Evolutionary conservation across 305 asterid genomes (phyloP).

Genomic region (Fraxinus platypoda): DNA sequence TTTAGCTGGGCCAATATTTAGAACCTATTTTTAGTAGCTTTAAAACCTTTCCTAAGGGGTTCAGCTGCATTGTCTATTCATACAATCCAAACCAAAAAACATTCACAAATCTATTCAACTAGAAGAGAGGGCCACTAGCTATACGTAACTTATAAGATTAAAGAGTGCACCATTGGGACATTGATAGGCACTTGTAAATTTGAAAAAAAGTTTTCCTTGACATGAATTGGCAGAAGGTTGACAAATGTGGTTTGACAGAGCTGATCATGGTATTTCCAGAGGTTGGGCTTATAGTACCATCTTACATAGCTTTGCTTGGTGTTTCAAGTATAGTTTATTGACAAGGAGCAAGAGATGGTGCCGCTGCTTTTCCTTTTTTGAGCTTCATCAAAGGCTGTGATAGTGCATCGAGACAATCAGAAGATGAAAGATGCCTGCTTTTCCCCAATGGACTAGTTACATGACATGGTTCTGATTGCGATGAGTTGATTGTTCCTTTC

Average conservation of each 20-base stretch:
- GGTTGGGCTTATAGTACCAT: conserved; percentile 33
- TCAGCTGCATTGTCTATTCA: background rate
- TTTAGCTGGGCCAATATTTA: background rate
- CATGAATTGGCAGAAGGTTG: background rate
- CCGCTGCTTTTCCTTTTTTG: conserved; percentile 28
- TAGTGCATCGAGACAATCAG: conserved; percentile 18
- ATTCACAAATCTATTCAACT: background rate
- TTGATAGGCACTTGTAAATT: background rate
- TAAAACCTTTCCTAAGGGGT: background rate
- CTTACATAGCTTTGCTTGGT: conserved; percentile 18
- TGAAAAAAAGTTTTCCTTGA: background rate
- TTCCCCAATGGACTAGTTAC: conserved; percentile 20
- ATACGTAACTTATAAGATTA: background rate
- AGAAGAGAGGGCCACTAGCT: background rate
- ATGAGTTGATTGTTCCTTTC: conserved; percentile 23
- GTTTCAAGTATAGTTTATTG: conserved; percentile 26
- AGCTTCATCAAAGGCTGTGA: conserved; percentile 31
- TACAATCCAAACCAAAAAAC: background rate
- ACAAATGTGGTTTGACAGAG: conserved; percentile 23
- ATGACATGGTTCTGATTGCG: conserved; percentile 26
- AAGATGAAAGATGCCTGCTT: conserved; percentile 20
- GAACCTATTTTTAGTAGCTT: background rate
- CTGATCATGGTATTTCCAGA: conserved; percentile 24
- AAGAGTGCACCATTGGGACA: background rate
- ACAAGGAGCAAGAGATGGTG: conserved; percentile 17